Evolutionary conservation across 805 yeast species (phyloP), one percentile per base, ranked within the genome.

Genomic region (Clavispora carvajalis): DNA sequence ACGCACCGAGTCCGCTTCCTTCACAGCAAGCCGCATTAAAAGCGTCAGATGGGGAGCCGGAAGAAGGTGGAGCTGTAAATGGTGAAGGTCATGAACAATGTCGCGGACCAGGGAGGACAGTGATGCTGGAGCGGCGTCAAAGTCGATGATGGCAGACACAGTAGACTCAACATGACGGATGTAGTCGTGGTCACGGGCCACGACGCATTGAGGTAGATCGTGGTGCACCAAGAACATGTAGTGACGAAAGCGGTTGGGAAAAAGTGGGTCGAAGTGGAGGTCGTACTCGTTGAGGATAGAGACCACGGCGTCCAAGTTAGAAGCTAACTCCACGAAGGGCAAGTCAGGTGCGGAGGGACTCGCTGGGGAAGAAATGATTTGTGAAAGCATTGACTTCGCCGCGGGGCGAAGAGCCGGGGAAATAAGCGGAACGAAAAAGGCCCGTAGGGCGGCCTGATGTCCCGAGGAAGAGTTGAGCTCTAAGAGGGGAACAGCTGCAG

Each of bases 21-120:
- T 28, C 2, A 53, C 40, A 7, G 67, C 54, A 7, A 52, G 44
- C 34, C 62, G 47, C 71, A 67, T 67, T 33, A 65, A 43, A 8
- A 65, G 38, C 0, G 69, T 58, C 23, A 53, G 40, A 33, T 34
- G 41, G 18, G n/a, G 37, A 3, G 33, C 28, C n/a, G 28, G 37
- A 17, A 36, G 17, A 9, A 45, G 18, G 3, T 16, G 21, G 24
- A 24, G 5, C 25, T 63, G 68, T 5, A 59, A 46, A 3, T 43
- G 39, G 33, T 49, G 53, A 22, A 66, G 49, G 16, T 52, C 37
- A 12, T 41, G 30, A 10, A 67, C 59, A 7, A 51, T 49, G 6
- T 47, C 51, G 29, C 49, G 55, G 4, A 62, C 52, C 15, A 48
- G 41, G 7, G 45, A 29, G 23, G 40, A 38, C 3, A 53, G 62